Conservation (phyloP, 345 rosid species). For the Aquilaria sinensis region DNA sequence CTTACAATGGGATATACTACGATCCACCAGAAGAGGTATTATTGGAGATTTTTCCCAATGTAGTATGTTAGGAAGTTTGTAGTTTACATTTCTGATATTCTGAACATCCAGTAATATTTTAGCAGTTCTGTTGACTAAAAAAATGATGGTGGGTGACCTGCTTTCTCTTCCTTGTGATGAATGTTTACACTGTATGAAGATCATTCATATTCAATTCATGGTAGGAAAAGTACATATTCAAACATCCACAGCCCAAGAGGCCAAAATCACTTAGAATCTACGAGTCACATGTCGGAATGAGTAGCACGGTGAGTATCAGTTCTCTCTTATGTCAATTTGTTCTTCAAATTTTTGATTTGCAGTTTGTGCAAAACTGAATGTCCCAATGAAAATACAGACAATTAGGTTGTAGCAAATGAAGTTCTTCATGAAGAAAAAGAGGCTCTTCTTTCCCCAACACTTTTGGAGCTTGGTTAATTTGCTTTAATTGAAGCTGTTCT, state of each 20-base stretch:
- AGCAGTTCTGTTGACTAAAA: too few species aligned
- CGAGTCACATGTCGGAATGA: conserved; percentile 98
- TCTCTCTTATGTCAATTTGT: conserved; percentile 11
- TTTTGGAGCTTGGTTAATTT: too few species aligned
- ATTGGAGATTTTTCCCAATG: conserved; percentile 2
- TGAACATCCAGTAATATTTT: too few species aligned
- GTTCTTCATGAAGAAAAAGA: too few species aligned
- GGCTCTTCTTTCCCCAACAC: too few species aligned
- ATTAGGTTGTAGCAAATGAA: too few species aligned
- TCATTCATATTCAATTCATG: conserved; percentile 21
- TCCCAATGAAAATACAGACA: too few species aligned
- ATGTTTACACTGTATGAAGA: not conserved
- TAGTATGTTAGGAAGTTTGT: too few species aligned
- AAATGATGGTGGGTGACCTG: too few species aligned
- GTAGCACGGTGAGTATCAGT: conserved; percentile 68
- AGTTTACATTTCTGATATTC: too few species aligned
- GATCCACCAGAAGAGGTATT: conserved; percentile 91
- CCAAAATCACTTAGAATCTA: conserved; percentile 90
- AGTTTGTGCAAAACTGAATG: too few species aligned
- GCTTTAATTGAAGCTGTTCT: too few species aligned
- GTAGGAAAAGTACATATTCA: conserved; percentile 78
- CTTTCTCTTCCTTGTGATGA: conserved; percentile 1
- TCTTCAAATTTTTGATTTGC: not conserved
- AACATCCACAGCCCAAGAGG: conserved; percentile 77
- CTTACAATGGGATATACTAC: conserved; percentile 90